Base-by-base conservation (phyloP, 495 filamentous ascomycete species). In the Xylaria nigripes region DNA sequence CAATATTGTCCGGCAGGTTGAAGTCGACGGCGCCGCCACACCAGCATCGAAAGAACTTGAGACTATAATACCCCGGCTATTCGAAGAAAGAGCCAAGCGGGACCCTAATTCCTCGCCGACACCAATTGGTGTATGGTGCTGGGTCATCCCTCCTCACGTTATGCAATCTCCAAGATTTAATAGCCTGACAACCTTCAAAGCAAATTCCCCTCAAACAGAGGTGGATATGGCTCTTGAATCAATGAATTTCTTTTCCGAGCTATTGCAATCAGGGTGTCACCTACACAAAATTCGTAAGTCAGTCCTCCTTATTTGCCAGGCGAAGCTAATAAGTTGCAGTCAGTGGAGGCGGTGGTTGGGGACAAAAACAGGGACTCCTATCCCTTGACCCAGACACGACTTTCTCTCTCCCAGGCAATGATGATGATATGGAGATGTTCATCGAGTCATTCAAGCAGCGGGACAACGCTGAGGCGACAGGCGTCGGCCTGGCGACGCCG, bases 271-370 rank as follows among this genome's bases (percentile, higher is more conserved):
- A 6, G 82, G 83, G 15, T 75, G 77, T 48, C 80, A 73, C 53
- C 54, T 87, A 15, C 79, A 83, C 57, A 84, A 76, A 61, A 81
- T 89, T 38, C 61, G 77, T 80, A 69, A 53, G 77, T 34, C 24
- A 24, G 5, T 19, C 27, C 10, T 30, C 7, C 27, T 7, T 27
- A 15, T 72, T 21, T 41, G 29, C 18, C n/a, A 21, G 15, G 7
- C 41, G 44, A 51, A 51, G 29, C 34, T 56, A 62, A 66, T 29
- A 3, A 16, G 30, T 34, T 58, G n/a, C 55, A 81, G 81, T 93
- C 51, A 93, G 88, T 65, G 90, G 90, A 19, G 90, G 90, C 56
- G 90, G 90, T 48, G 90, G 90, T 43, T 96, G 90, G 90, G 90
- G 90, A 5, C 72, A 81, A 56, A 96, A 94, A 66, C 81, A 84